Percentiles rank a stretch among this genome's conserved stretches.
These are phyloP conservation scores for Alternaria novae-zelandiae DNA, from an alignment of 2,329 filamentous ascomycete species.

Conservation along the genomic window DNA sequence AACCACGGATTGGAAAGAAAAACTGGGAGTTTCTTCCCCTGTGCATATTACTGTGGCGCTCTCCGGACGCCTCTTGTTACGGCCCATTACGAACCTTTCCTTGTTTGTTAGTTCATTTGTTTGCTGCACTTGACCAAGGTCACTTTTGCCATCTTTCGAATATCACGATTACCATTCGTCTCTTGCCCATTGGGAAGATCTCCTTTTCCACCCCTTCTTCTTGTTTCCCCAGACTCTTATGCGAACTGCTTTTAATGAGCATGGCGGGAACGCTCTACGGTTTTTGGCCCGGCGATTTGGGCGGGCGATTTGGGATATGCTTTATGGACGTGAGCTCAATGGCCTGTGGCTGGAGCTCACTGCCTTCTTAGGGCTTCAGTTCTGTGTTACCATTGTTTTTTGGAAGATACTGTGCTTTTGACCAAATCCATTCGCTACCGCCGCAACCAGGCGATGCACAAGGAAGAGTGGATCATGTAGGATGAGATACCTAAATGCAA, in stretches of 20 bases:
- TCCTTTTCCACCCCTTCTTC: constrained; percentile 31
- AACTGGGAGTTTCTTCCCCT: constrained; percentile 30
- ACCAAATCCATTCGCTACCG: constrained; percentile 16
- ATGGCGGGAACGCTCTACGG: constrained; percentile 32
- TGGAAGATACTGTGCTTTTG: constrained; percentile 5
- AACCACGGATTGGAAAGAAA: constrained; percentile 18
- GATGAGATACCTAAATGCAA: constrained; percentile 46
- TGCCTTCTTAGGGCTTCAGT: constrained; percentile 40
- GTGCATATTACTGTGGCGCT: constrained; percentile 46
- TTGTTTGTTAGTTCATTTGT: constrained; percentile 34
- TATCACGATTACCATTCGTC: constrained; percentile 42
- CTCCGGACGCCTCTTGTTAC: constrained; percentile 35
- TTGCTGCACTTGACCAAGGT: constrained; percentile 33
- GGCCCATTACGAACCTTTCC: constrained; percentile 48
- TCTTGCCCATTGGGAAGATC: constrained; percentile 30
- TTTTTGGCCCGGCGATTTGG: constrained; percentile 21
- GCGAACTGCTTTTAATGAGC: constrained; percentile 46
- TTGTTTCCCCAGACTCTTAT: constrained; percentile 31
- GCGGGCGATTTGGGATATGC: constrained; percentile 17
- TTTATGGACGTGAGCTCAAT: constrained; percentile 37
- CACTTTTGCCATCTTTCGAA: constrained; percentile 25
- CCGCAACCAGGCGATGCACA: constrained; percentile 8
- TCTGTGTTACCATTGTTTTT: constrained; percentile 21
- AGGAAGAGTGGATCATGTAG: constrained; percentile 34
- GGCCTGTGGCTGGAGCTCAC: constrained; percentile 46